Evolutionary conservation across 768 basidiomycete genomes (phyloP).

Genomic region (Lactarius deliciosus): DNA sequence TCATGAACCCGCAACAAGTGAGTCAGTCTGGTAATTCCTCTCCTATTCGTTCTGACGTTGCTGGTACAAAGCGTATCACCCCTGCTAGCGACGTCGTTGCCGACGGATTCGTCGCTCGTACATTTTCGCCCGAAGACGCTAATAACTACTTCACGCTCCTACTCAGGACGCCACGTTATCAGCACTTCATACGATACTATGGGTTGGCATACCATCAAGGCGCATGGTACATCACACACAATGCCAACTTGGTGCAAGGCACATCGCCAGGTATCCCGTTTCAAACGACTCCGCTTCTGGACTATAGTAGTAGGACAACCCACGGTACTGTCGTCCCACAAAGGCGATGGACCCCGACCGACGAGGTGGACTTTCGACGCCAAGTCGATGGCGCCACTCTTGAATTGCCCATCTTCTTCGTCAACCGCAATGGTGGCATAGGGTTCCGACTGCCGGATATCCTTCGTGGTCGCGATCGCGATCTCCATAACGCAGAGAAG

Average conservation of each 20-base stretch:
- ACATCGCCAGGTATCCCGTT: background rate
- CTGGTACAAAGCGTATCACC: background rate
- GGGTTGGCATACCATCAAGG: background rate
- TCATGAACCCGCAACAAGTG: background rate
- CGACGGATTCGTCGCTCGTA: conserved; percentile 11
- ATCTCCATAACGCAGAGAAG: background rate
- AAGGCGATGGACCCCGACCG: conserved; percentile 8
- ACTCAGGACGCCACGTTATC: background rate
- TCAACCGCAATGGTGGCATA: background rate
- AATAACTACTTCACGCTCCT: conserved; percentile 9
- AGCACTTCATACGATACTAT: conserved; percentile 5
- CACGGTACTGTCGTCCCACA: conserved; percentile 18
- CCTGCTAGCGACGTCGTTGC: conserved; percentile 4
- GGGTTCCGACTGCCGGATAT: conserved; percentile 7
- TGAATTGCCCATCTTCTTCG: conserved; percentile 26
- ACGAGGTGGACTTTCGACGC: conserved; percentile 13
- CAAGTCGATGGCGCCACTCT: background rate
- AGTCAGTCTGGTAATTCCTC: background rate
- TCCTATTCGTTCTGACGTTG: background rate
- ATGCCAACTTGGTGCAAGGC: background rate
- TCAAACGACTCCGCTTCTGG: conserved; percentile 12
- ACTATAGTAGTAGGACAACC: background rate
- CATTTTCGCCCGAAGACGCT: conserved; percentile 4
- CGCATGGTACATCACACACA: conserved; percentile 13
- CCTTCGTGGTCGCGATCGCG: background rate